Conservation (phyloP, 257 asterid genomes). For the Buddleja alternifolia region DNA sequence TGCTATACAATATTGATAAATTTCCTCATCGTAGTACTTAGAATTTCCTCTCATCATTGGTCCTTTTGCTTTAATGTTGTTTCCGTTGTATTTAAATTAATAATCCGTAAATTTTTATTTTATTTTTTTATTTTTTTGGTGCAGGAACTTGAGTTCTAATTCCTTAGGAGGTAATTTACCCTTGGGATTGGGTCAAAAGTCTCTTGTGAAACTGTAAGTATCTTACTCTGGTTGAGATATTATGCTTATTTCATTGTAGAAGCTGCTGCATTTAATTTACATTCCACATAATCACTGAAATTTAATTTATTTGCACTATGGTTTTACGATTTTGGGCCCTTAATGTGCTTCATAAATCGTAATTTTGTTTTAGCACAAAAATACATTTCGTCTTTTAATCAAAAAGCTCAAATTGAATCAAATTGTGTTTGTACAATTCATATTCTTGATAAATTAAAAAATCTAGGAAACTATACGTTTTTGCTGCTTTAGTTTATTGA, state of each 20-base stretch:
- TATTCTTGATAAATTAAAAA: neutral
- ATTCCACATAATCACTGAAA: neutral
- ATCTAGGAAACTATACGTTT: neutral
- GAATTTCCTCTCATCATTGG: neutral
- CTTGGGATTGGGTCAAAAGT: constrained; percentile 60
- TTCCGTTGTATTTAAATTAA: constrained; percentile 5
- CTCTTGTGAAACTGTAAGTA: constrained; percentile 78
- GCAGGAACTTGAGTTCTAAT: constrained; percentile 74
- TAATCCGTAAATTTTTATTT: constrained; percentile 11
- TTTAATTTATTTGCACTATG: neutral
- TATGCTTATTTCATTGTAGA: neutral
- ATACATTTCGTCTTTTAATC: neutral
- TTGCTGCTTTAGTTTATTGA: neutral
- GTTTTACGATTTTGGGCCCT: neutral
- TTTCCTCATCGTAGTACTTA: neutral
- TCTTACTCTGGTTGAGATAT: neutral
- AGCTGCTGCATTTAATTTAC: neutral
- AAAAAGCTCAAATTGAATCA: neutral
- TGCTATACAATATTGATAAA: neutral
- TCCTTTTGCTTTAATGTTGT: neutral
- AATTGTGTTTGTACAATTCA: neutral
- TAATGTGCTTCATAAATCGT: neutral
- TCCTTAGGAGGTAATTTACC: constrained; percentile 63
- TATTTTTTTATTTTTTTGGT: too few relatives aligned
- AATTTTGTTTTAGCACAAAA: neutral